A percentile compares a stretch with the other conserved stretches of the same genome.
These are phyloP conservation scores for Penicillium sp. DNA, from an alignment of 2,329 filamentous ascomycete species.

Conservation along the genomic window DNA sequence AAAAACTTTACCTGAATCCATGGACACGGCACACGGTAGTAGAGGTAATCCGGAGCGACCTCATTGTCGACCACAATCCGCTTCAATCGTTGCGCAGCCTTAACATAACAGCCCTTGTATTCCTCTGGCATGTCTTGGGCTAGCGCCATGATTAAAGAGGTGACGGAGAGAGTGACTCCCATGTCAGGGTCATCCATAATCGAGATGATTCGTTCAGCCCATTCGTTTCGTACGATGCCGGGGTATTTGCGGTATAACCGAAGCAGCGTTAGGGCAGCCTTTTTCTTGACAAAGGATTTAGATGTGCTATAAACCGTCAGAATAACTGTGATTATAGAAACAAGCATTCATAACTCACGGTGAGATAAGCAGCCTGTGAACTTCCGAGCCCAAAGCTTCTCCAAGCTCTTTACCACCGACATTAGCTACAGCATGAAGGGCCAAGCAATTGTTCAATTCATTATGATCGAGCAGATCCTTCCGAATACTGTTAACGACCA, in stretches of 20 bases:
- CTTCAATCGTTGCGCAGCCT: conserved; percentile 86
- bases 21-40: conserved; percentile 99
- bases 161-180: conserved; percentile 91
- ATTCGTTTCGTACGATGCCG: conserved; percentile 90
- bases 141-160: conserved; percentile 89
- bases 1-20: conserved; percentile 97
- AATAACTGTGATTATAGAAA: conserved; percentile 37
- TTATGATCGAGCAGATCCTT: conserved; percentile 95
- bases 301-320: conserved; percentile 59
- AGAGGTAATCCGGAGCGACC: conserved; percentile 86
- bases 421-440: conserved; percentile 95
- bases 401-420: conserved; percentile 97
- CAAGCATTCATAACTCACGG: conserved; percentile 61
- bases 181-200: conserved; percentile 96
- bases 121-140: conserved; percentile 92
- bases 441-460: conserved; percentile 95
- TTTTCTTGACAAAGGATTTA: conserved; percentile 99
- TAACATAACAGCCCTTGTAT: conserved; percentile 91
- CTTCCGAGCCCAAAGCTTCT: conserved; percentile 85
- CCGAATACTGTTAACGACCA: conserved; percentile 97
- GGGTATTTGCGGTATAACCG: conserved; percentile 93
- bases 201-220: conserved; percentile 97
- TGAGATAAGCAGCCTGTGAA: conserved; percentile 89
- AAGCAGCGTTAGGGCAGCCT: conserved; percentile 89
- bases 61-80: conserved; percentile 88